A percentile compares a stretch with the other conserved stretches of the same genome.
Conservation (phyloP, 345 rosid genomes). For the Streptanthus diversifolius region DNA sequence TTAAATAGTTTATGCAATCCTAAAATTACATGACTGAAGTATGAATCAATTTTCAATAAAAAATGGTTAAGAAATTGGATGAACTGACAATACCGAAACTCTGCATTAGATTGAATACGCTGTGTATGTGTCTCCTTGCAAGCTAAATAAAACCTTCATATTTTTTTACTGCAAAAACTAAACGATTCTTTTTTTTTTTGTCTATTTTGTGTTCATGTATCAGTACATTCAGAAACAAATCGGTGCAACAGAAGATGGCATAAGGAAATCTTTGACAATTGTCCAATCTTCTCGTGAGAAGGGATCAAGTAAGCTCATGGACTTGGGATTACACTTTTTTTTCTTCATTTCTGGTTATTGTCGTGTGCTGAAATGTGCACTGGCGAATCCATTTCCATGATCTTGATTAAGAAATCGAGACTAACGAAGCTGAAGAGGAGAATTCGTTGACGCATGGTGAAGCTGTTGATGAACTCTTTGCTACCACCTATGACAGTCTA, state of each 20-base stretch:
- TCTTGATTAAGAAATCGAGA: conserved; percentile 40
- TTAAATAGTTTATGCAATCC: no score
- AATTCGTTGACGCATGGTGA: conserved; percentile 53
- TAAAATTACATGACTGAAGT: no score
- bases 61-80: conserved; percentile 48
- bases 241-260: conserved; percentile 62
- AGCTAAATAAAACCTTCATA: conserved; percentile 17
- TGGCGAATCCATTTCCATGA: background rate
- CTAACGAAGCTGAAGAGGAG: conserved; percentile 41
- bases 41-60: no score
- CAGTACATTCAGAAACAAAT: conserved; percentile 85
- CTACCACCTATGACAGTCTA: conserved; percentile 69
- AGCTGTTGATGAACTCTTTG: conserved; percentile 76
- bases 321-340: conserved; percentile 35
- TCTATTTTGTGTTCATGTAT: conserved; percentile 21
- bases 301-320: conserved; percentile 29
- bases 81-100: conserved; percentile 69
- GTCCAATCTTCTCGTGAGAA: conserved; percentile 41
- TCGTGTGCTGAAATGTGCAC: background rate
- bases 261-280: conserved; percentile 69
- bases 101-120: conserved; percentile 82
- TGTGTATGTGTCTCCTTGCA: conserved; percentile 48
- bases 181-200: background rate
- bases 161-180: background rate
- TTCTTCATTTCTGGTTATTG: conserved; percentile 10